Evolutionary conservation across 306 rosid species (phyloP).

Genomic region (Carpinus fangiana): DNA sequence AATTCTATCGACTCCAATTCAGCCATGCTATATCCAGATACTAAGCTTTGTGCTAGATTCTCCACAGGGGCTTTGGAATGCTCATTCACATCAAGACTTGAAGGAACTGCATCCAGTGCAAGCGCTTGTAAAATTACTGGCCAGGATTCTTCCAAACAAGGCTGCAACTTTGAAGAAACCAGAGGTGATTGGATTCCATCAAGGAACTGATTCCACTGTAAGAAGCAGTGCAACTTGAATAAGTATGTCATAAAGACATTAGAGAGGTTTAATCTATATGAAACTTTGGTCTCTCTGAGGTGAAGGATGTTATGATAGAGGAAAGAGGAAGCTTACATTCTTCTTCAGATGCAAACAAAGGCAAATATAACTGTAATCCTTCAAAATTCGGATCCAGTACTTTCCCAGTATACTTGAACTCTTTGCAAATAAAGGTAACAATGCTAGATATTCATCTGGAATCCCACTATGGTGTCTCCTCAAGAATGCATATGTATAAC

Average conservation of each 20-base stretch:
- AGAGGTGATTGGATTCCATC: conserved; percentile 87
- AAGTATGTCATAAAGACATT: conserved; percentile 22
- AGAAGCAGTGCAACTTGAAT: conserved; percentile 31
- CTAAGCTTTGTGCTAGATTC: conserved; percentile 38
- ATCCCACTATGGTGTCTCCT: conserved; percentile 67
- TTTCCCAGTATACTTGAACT: conserved; percentile 82
- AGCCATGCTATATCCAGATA: conserved; percentile 81
- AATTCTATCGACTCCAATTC: conserved; percentile 69
- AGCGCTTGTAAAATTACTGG: conserved; percentile 95
- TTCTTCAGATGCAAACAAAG: conserved; percentile 64
- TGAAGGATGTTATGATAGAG: conserved; percentile 14
- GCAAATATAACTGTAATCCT: conserved; percentile 76
- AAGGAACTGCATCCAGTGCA: conserved; percentile 90
- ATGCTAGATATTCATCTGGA: conserved; percentile 74
- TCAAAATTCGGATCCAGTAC: conserved; percentile 79
- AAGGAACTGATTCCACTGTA: conserved; percentile 87
- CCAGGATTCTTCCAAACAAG: conserved; percentile 97
- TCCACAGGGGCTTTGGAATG: conserved; percentile 31
- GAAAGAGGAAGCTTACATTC: conserved; percentile 54
- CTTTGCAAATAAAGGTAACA: conserved; percentile 82
- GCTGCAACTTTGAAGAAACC: conserved; percentile 68
- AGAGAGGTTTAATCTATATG: conserved; percentile 7
- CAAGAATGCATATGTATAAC: conserved; percentile 87
- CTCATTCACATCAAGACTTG: conserved; percentile 50
- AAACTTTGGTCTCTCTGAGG: conserved; percentile 22